These are phyloP conservation scores for Xenosphaeropsis pyriputrescens DNA, from an alignment of 2,329 filamentous ascomycete species.

Conservation along the genomic window DNA sequence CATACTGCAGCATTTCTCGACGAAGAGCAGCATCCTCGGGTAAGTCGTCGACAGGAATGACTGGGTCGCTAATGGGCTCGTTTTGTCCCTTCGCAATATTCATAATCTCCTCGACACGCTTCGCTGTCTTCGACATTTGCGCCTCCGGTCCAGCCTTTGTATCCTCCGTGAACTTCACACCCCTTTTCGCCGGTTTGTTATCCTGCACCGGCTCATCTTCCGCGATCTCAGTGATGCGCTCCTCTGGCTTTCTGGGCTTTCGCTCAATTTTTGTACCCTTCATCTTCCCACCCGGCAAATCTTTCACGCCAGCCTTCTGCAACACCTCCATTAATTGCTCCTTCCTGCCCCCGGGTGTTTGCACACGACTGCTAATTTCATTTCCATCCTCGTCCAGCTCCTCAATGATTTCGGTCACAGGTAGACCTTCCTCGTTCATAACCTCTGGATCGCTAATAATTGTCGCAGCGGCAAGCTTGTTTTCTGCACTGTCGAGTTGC, in stretches of 20 bases:
- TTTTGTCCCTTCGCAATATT: conserved; percentile 39
- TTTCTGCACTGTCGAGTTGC: conserved; percentile 49
- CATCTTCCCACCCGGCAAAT: conserved; percentile 18
- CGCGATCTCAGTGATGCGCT: neutral
- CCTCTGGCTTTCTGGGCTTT: conserved; percentile 1
- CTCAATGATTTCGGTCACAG: conserved; percentile 83
- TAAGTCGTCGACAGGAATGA: conserved; percentile 62
- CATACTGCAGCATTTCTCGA: conserved; percentile 82
- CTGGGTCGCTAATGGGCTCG: conserved; percentile 21
- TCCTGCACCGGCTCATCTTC: conserved; percentile 4
- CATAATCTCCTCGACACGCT: conserved; percentile 39
- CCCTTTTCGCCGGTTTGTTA: conserved; percentile 29
- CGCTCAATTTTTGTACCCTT: conserved; percentile 4
- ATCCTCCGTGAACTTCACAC: conserved; percentile 47
- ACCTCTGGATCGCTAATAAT: conserved; percentile 44
- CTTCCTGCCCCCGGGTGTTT: conserved; percentile 52
- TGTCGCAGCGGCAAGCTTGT: conserved; percentile 50
- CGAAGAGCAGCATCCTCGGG: conserved; percentile 68
- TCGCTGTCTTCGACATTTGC: conserved; percentile 12
- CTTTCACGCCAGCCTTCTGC: conserved; percentile 58
- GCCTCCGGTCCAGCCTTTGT: conserved; percentile 28
- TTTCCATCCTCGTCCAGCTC: conserved; percentile 85
- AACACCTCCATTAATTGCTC: conserved; percentile 57
- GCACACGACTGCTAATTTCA: conserved; percentile 52
- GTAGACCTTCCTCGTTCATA: conserved; percentile 53